Base-by-base conservation (phyloP, 139 green algal species). In the Chlorella sp. region DNA sequence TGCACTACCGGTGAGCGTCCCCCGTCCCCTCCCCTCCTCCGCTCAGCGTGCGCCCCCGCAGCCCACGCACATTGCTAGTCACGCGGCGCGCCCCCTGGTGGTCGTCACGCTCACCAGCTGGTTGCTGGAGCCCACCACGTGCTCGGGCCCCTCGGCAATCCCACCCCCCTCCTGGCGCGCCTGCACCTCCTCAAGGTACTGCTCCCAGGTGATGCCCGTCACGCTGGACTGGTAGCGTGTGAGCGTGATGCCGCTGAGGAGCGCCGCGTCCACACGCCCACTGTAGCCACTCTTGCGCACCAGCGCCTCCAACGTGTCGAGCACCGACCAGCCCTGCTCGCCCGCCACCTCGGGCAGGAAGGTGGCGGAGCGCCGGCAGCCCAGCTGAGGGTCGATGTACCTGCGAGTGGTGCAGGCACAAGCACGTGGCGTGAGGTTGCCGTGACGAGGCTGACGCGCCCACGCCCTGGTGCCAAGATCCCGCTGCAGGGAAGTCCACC, bases 301-400 rank as follows among this genome's bases (percentile, higher is more conserved):
- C 17, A 64, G 55, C 20, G 55, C 55, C 4, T 64, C 55, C 55
- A 64, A 30, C 22, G 55, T 64, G 55, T 64, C 55, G 14, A 10
- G 17, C 20, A 64, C 20, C 22, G 22, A 31, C 55, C 55, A 64
- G 17, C 55, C 74, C 80, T 95, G 86, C 27, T 93, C 83, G 3
- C 36, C 49, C 3, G 87, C 82, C 36, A 95, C 85, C 62, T 96
- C 86, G 10, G 91, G 91, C 49, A 96, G 78, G 59, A 93, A 96
- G 1, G 91, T 96, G 24, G 91, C 91, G 4, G 71, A 90, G 23
- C 88, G 82, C 17, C 77, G 74, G 64, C 61, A 72, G 2, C 69
- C 31, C 10, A 76, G 74, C 5, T 72, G 64, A 0, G 88, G 88
- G 42, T 94, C 86, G 2, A 30, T 60, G 65, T 96, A 70, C 55